Conservation (phyloP, 1,284 basidiomycete genomes). For the Irpex sp. region DNA sequence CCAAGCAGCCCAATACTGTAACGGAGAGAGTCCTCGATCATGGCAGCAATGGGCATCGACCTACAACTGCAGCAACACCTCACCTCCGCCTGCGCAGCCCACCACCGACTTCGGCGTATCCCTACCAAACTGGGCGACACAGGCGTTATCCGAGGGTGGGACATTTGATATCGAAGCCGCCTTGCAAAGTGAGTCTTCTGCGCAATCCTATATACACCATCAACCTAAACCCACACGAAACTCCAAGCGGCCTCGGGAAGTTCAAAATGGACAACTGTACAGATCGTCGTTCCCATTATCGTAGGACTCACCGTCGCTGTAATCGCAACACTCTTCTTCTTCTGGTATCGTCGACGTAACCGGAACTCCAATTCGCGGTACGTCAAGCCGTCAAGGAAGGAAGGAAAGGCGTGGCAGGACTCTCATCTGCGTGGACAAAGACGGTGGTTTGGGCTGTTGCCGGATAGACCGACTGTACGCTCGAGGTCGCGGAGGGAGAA, state of each 20-base stretch:
- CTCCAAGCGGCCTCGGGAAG: not conserved
- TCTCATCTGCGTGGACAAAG: conserved; percentile 11
- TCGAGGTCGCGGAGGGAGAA: not conserved
- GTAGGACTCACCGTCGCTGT: conserved; percentile 12
- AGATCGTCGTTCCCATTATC: conserved; percentile 16
- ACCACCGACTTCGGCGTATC: not conserved
- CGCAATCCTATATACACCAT: too few relatives aligned
- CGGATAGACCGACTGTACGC: conserved; percentile 10
- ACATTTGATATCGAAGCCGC: conserved; percentile 11
- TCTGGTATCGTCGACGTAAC: conserved; percentile 12
- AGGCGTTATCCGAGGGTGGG: conserved; percentile 2
- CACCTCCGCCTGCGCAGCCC: not conserved
- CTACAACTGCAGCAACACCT: not conserved
- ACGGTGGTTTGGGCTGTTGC: conserved; percentile 16
- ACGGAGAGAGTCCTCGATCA: not conserved
- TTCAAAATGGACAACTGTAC: conserved; percentile 13
- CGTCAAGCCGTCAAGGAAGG: not conserved
- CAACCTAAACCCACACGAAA: not conserved
- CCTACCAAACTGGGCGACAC: conserved; percentile 10
- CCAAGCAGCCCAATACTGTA: not conserved
- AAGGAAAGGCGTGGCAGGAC: not conserved
- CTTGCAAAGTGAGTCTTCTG: conserved; percentile 6
- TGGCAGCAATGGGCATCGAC: conserved; percentile 9
- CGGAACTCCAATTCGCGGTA: not conserved
- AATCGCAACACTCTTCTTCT: conserved; percentile 12